Conservation (phyloP, 768 basidiomycete species). For the Austroboletus festivus region DNA sequence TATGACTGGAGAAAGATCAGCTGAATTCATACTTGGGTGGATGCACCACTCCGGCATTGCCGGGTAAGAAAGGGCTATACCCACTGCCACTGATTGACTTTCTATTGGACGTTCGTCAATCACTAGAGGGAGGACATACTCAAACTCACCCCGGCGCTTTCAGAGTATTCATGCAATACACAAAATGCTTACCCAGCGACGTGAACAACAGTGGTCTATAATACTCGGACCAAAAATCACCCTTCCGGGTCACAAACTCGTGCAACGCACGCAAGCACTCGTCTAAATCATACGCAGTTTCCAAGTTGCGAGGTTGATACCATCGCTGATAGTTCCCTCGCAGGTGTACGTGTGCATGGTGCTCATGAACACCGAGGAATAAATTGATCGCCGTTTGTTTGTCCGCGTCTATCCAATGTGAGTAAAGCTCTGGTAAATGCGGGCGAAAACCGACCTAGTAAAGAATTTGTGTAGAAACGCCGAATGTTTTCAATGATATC, state of each 20-base stretch:
- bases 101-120: constrained; percentile 33
- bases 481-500: constrained; percentile 95
- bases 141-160: constrained; percentile 71
- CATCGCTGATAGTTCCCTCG: constrained; percentile 81
- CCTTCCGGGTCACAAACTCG: constrained; percentile 54
- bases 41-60: constrained; percentile 38
- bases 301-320: constrained; percentile 72
- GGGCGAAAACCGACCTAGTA: constrained; percentile 56
- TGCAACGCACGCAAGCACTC: constrained; percentile 62
- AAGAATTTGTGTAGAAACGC: constrained; percentile 91
- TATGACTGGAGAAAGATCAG: constrained; percentile 21
- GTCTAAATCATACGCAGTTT: constrained; percentile 61
- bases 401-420: constrained; percentile 68
- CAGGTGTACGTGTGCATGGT: constrained; percentile 48
- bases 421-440: neutral
- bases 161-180: constrained; percentile 87
- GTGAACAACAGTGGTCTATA: constrained; percentile 85
- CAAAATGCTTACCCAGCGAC: constrained; percentile 82
- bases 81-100: constrained; percentile 68
- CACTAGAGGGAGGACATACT: neutral
- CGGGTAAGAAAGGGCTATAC: constrained; percentile 73
- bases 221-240: constrained; percentile 87
- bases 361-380: constrained; percentile 79
- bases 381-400: constrained; percentile 97
- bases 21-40: constrained; percentile 36